Conservation (phyloP, 2,329 filamentous ascomycete genomes). For the Aspergillus pseudonomiae region DNA sequence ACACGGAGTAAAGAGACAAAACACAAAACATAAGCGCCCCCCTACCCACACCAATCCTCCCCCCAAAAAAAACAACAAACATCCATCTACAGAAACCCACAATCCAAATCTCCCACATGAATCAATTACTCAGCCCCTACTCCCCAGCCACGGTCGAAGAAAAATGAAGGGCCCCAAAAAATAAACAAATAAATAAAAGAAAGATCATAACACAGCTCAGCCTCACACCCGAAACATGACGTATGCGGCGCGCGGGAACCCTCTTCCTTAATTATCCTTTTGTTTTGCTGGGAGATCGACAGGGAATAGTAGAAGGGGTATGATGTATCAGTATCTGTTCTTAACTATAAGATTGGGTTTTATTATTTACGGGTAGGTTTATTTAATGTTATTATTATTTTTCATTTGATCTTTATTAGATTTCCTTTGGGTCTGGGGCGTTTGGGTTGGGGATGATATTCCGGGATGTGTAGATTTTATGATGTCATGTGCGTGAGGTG, state of each 20-base stretch:
- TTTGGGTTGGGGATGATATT: not conserved
- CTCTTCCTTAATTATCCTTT: not conserved
- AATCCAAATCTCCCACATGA: no score
- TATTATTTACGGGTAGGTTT: not conserved
- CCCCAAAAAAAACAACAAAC: no score
- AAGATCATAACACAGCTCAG: not conserved
- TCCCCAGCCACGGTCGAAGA: not conserved
- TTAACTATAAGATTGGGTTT: not conserved
- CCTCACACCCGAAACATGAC: slow-evolving; percentile 18
- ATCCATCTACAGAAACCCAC: no score
- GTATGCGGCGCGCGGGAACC: slow-evolving; percentile 21
- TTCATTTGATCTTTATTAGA: not conserved
- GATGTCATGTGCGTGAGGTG: not conserved
- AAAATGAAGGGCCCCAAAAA: no score
- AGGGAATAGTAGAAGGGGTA: not conserved
- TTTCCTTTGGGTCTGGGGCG: not conserved
- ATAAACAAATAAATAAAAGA: no score
- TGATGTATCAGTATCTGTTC: no score
- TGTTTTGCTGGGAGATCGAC: not conserved
- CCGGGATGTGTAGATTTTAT: not conserved
- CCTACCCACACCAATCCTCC: not conserved
- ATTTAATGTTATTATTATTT: not conserved
- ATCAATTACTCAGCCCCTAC: not conserved
- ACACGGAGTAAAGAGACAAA: not conserved
- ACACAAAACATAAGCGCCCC: not conserved